Percentiles rank a stretch among this genome's conserved stretches.
phyloP scores from a whole-genome alignment of 306 rosid species.

The Fagus sylvatica region DNA sequence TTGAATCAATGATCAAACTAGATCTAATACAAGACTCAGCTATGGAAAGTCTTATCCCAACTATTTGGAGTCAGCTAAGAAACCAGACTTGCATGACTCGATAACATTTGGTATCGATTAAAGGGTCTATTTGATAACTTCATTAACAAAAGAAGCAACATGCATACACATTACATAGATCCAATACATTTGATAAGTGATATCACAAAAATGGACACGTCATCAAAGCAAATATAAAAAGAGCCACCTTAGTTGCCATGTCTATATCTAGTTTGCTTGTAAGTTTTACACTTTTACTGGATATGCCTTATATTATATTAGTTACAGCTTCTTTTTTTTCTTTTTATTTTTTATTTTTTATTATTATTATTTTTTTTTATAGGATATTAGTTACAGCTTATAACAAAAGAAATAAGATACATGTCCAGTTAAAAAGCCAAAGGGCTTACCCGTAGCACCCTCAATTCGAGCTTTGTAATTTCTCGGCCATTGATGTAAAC shows the following conservation, averaged over 20 bases:
- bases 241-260: no score
- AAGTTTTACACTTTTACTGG: no score
- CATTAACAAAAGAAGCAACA: neutral
- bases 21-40: neutral
- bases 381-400: no score
- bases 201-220: neutral
- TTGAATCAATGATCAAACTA: neutral
- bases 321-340: no score
- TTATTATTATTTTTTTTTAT: no score
- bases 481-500: conserved; percentile 96
- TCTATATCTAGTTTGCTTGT: no score
- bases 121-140: neutral
- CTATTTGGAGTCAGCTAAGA: neutral
- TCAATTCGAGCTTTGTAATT: conserved; percentile 90
- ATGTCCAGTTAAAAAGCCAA: conserved; percentile 20
- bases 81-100: neutral
- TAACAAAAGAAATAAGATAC: conserved; percentile 6
- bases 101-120: neutral
- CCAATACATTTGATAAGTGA: neutral
- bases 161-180: neutral
- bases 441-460: conserved; percentile 76
- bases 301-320: no score
- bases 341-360: no score
- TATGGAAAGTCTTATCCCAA: neutral
- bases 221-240: neutral